Conservation (phyloP, 768 basidiomycete species). For the Gautieria morchelliformis region DNA sequence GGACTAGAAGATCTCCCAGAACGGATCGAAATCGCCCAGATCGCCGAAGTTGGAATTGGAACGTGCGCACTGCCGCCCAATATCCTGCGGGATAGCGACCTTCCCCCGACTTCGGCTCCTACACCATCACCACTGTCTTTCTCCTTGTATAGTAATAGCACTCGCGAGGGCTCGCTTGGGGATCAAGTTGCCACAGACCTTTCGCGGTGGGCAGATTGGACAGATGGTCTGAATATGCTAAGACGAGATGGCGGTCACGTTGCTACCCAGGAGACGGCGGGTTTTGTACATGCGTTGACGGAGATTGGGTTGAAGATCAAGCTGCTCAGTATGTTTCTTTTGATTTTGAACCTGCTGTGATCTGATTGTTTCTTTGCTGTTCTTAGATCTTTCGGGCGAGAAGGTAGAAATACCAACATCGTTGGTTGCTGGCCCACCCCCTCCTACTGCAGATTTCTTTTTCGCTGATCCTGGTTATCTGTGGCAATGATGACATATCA, state of each 20-base stretch:
- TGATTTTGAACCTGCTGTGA: not conserved
- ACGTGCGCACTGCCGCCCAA: slow-evolving; percentile 56
- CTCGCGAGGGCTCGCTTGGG: slow-evolving; percentile 62
- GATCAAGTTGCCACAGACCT: slow-evolving; percentile 73
- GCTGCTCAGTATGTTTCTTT: slow-evolving; percentile 51
- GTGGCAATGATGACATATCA: slow-evolving; percentile 3
- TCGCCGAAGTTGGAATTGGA: slow-evolving; percentile 72
- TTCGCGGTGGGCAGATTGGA: slow-evolving; percentile 87
- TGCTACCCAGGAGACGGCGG: slow-evolving; percentile 74
- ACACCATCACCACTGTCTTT: slow-evolving; percentile 67
- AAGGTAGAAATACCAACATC: slow-evolving; percentile 83
- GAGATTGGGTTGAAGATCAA: slow-evolving; percentile 91
- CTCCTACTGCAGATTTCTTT: slow-evolving; percentile 74
- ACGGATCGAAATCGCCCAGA: slow-evolving; percentile 68
- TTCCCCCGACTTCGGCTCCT: slow-evolving; percentile 40
- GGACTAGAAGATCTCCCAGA: slow-evolving; percentile 86
- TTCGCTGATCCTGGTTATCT: slow-evolving; percentile 48
- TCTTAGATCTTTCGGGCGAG: slow-evolving; percentile 75
- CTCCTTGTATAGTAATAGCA: slow-evolving; percentile 53
- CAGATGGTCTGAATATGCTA: slow-evolving; percentile 85
- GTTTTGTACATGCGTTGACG: slow-evolving; percentile 77
- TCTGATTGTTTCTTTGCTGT: not conserved
- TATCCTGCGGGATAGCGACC: slow-evolving; percentile 41
- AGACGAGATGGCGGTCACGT: slow-evolving; percentile 75
- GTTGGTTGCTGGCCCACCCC: slow-evolving; percentile 67